These are phyloP conservation scores for Mycosarcoma maydis DNA, from an alignment of 1,284 basidiomycete species.

Conservation along the genomic window DNA sequence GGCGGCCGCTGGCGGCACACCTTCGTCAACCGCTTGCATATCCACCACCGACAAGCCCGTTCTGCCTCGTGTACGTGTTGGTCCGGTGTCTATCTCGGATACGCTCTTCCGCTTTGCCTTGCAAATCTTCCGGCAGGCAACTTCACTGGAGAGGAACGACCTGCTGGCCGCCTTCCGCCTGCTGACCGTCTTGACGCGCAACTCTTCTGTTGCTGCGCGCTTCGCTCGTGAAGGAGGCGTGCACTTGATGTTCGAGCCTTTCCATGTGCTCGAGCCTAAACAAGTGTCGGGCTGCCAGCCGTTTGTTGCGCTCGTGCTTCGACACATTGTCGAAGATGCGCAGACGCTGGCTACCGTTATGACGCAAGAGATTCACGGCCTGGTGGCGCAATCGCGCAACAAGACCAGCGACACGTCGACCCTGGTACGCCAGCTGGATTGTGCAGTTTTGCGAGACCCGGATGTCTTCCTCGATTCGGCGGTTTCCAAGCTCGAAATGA, in stretches of 20 bases:
- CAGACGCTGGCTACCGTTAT: constrained; percentile 77
- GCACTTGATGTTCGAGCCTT: constrained; percentile 53
- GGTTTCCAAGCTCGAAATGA: constrained; percentile 52
- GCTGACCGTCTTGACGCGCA: constrained; percentile 57
- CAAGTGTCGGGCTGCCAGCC: constrained; percentile 74
- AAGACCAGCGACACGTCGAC: constrained; percentile 74
- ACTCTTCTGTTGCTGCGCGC: constrained; percentile 29
- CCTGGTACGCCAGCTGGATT: constrained; percentile 80
- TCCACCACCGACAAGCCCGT: not conserved
- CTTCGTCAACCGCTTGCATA: not conserved
- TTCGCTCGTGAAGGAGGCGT: constrained; percentile 52
- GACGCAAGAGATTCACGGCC: constrained; percentile 76
- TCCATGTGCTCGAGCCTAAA: constrained; percentile 45
- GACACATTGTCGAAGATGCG: constrained; percentile 87
- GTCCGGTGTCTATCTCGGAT: constrained; percentile 57
- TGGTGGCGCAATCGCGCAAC: constrained; percentile 64
- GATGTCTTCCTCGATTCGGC: constrained; percentile 77
- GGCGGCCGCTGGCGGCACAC: not conserved
- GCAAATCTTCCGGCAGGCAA: constrained; percentile 65
- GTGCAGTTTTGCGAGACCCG: constrained; percentile 84
- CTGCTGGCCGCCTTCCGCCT: constrained; percentile 59
- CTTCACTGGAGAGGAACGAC: constrained; percentile 42
- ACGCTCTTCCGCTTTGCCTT: constrained; percentile 43
- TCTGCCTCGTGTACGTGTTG: constrained; percentile 19
- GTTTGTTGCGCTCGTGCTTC: constrained; percentile 84